A percentile compares a stretch with the other conserved stretches of the same genome.
Evolutionary conservation across 2,329 filamentous ascomycete species (phyloP).

Genomic region (Beauveria asiatica): DNA sequence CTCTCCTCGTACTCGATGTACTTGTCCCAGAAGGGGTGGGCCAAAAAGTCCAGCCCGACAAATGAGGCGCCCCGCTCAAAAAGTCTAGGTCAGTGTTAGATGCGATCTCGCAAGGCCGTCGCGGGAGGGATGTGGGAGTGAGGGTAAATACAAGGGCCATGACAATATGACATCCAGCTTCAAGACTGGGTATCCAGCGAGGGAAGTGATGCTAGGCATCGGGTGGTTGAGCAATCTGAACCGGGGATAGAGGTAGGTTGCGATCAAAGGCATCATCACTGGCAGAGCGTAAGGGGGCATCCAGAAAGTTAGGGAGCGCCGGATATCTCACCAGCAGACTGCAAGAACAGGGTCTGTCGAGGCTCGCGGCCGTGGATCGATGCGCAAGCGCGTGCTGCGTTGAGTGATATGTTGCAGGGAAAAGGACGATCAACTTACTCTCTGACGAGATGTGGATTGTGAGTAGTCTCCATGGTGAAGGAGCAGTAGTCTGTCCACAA

Average conservation of each 20-base stretch:
- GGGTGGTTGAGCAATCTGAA: conserved; percentile 8
- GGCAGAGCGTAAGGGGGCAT: conserved; percentile 57
- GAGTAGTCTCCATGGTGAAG: conserved; percentile 96
- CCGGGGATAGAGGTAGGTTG: conserved; percentile 24
- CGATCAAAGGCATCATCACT: conserved; percentile 48
- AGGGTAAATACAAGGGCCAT: conserved; percentile 17
- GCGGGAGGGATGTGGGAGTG: conserved; percentile 11
- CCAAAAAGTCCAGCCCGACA: conserved; percentile 87
- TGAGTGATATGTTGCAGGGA: conserved; percentile 54
- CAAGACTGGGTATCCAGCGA: not conserved
- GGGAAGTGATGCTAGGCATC: conserved; percentile 9
- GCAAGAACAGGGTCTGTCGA: conserved; percentile 28
- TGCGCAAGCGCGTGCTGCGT: conserved; percentile 30
- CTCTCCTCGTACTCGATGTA: conserved; percentile 96
- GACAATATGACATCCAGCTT: conserved; percentile 7
- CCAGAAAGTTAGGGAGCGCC: conserved; percentile 47
- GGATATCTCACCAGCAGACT: conserved; percentile 61
- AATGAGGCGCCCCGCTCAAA: conserved; percentile 82
- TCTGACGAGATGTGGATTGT: conserved; percentile 91
- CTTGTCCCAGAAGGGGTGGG: conserved; percentile 98
- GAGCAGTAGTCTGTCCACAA: conserved; percentile 95
- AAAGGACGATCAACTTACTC: conserved; percentile 83
- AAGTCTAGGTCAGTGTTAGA: conserved; percentile 51
- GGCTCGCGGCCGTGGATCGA: conserved; percentile 26
- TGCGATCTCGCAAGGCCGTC: conserved; percentile 4